Percentiles rank a stretch among this genome's conserved stretches.
These are phyloP conservation scores for Cutaneotrichosporon mucoides DNA, from an alignment of 1,284 basidiomycete genomes.

Conservation along the genomic window DNA sequence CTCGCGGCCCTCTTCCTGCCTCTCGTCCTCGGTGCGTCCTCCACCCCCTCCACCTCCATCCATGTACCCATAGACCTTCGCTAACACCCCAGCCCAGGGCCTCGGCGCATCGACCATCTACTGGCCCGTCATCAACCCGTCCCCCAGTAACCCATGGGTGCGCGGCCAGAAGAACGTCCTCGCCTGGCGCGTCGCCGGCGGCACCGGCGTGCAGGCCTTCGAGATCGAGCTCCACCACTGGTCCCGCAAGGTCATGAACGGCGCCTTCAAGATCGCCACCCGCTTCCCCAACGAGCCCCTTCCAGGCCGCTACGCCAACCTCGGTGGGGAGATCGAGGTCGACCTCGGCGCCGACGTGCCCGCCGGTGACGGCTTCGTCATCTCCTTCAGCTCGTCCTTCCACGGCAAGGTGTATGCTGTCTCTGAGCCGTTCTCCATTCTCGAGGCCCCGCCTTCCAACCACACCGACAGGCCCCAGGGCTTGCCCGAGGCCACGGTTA, in stretches of 20 bases:
- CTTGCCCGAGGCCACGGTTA: constrained; percentile 37
- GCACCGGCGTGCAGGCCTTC: constrained; percentile 44
- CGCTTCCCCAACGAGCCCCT: constrained; percentile 41
- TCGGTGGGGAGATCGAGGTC: constrained; percentile 46
- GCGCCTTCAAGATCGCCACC: constrained; percentile 42
- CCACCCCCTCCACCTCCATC: too few relatives aligned
- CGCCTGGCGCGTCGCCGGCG: constrained; percentile 42
- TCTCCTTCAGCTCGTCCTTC: constrained; percentile 44
- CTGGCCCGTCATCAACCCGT: constrained; percentile 45
- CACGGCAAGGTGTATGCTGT: constrained; percentile 43
- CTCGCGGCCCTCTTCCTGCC: constrained; percentile 15
- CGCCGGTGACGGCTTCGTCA: constrained; percentile 36
- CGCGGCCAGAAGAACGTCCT: constrained; percentile 42
- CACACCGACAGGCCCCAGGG: constrained; percentile 19
- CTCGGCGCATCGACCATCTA: constrained; percentile 31
- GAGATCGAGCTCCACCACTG: constrained; percentile 48
- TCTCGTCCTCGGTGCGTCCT: constrained; percentile 15
- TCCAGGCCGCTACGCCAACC: constrained; percentile 34
- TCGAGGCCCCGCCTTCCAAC: constrained; percentile 17
- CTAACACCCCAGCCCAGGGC: constrained; percentile 3
- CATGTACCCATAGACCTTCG: too few relatives aligned
- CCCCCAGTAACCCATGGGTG: constrained; percentile 40
- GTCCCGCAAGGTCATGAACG: constrained; percentile 42
- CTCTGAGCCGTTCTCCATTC: constrained; percentile 43
- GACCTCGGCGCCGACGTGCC: constrained; percentile 36